phyloP scores from a whole-genome alignment of 2,329 filamentous ascomycete genomes.

The Podosphaera xanthii region DNA sequence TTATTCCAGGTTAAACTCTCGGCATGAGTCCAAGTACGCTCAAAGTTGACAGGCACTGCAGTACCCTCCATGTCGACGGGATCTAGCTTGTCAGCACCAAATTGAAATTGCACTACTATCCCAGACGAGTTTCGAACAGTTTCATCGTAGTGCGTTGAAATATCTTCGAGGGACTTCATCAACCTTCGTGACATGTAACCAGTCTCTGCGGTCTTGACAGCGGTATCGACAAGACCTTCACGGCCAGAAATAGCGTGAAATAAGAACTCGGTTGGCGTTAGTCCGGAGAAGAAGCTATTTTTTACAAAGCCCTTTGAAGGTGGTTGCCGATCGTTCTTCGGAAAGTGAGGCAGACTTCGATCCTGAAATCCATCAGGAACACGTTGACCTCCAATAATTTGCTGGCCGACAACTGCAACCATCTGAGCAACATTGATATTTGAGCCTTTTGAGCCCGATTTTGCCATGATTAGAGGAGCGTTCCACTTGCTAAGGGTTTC shows the following conservation, averaged over 20 bases:
- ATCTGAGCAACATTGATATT: constrained; percentile 98
- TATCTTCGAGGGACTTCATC: constrained; percentile 94
- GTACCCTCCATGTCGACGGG: constrained; percentile 95
- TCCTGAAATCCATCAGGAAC: constrained; percentile 94
- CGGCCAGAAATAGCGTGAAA: constrained; percentile 97
- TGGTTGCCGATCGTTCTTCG: constrained; percentile 79
- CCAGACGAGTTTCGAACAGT: constrained; percentile 82
- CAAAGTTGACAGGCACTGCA: constrained; percentile 78
- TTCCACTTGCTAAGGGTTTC: constrained; percentile 77
- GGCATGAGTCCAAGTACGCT: constrained; percentile 68
- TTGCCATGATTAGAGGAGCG: constrained; percentile 87
- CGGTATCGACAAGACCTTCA: constrained; percentile 96
- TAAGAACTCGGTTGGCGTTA: constrained; percentile 78
- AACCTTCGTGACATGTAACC: constrained; percentile 96
- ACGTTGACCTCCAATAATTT: constrained; percentile 86
- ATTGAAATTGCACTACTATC: constrained; percentile 87
- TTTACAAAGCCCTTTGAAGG: constrained; percentile 89
- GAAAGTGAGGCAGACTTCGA: constrained; percentile 80
- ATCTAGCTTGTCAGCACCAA: constrained; percentile 85
- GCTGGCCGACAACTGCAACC: constrained; percentile 91
- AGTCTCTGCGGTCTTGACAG: constrained; percentile 95
- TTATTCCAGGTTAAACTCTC: constrained; percentile 62
- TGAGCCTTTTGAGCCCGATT: constrained; percentile 88
- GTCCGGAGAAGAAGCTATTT: constrained; percentile 89
- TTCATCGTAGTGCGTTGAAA: constrained; percentile 81